Evolutionary conservation across 2,329 filamentous ascomycete genomes (phyloP), one percentile per base, ranked within the genome.

Genomic region (Nemania diffusa): DNA sequence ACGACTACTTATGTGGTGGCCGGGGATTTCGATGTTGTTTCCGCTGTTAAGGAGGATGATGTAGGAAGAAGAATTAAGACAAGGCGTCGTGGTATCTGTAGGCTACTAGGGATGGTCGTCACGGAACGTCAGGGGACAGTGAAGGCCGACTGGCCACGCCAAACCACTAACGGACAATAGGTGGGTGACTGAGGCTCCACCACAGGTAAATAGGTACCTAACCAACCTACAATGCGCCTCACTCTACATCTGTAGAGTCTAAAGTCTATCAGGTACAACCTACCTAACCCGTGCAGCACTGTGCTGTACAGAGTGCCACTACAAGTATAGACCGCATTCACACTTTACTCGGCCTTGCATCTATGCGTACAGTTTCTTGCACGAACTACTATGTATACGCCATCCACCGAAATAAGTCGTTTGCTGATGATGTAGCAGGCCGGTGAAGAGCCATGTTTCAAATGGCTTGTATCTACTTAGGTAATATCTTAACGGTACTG

Each of bases 51-150:
- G 69, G 69, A 71, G 58, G 73, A 73, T 72, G 73, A 75, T 73
- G 72, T 73, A 76, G 71, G 73, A 73, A 75, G 72, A 76, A 72
- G 65, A 74, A 75, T 75, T 73, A 69, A 75, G 73, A 74, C 73
- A 74, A 71, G 71, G 68, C 68, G 68, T 68, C 59, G 68, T 70
- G 52, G 65, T 69, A 63, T 66, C 63, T 64, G 69, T 71, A 75
- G 73, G 74, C 74, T 74, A 51, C 71, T 52, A 52, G 40, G 48
- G 72, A 52, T 50, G 48, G 72, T 71, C 69, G 70, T 76, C 73
- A 75, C 70, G 70, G 72, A 72, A 71, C 66, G 71, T 71, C 71
- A 71, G 72, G 71, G 69, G 70, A n/a, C 69, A 69, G 68, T 69
- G 67, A 71, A 62, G 55, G 34, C 66, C 63, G 55, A 22, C 42